phyloP scores from a whole-genome alignment of 768 basidiomycete species.

The Chalciporus piperatus region DNA sequence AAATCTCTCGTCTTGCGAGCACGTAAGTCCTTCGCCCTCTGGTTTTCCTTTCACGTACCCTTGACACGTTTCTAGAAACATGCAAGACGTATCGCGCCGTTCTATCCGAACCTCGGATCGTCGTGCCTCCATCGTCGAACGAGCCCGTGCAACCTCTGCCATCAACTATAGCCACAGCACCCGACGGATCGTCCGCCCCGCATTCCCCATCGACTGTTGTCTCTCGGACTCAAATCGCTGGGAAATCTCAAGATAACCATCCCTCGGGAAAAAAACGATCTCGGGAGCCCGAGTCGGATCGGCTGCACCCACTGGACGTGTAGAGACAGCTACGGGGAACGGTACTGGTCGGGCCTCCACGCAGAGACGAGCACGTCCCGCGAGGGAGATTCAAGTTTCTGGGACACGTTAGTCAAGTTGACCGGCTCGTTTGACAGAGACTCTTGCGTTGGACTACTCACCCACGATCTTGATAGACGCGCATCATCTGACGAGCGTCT shows the following conservation, averaged over 20 bases:
- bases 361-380: too few species aligned
- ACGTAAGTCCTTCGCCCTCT: conserved; percentile 45
- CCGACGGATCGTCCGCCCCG: not conserved
- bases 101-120: conserved; percentile 68
- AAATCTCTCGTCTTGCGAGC: conserved; percentile 72
- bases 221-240: not conserved
- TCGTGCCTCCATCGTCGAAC: conserved; percentile 42
- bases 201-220: not conserved
- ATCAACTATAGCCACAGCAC: not conserved
- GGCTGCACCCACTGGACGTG: too few species aligned
- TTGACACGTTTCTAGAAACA: conserved; percentile 52
- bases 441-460: too few species aligned
- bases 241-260: not conserved
- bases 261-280: conserved; percentile 19
- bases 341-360: too few species aligned
- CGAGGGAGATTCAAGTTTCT: too few species aligned
- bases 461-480: too few species aligned
- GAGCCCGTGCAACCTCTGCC: not conserved
- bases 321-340: too few species aligned
- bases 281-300: conserved; percentile 23
- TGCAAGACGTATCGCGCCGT: conserved; percentile 79
- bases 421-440: too few species aligned
- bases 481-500: too few species aligned
- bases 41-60: not conserved
- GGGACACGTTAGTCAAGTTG: too few species aligned